phyloP scores from a whole-genome alignment of 106 monocot genomes.

The Dendrobium catenatum region DNA sequence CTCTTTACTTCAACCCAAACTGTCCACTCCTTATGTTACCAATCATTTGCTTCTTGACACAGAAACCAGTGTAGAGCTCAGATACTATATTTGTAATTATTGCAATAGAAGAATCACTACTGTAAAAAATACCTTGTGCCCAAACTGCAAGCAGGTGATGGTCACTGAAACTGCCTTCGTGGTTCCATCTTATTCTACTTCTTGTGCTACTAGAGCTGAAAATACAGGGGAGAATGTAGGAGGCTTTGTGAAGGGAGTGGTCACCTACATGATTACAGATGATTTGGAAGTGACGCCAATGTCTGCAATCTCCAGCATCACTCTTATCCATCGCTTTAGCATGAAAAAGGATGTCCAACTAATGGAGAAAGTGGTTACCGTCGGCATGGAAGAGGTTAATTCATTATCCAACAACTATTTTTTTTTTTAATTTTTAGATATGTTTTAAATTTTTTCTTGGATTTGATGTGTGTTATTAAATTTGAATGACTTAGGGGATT shows the following conservation, averaged over 20 bases:
- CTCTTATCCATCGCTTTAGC: conserved; percentile 20
- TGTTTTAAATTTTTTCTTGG: background rate
- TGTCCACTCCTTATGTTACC: background rate
- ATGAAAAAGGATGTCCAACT: conserved; percentile 19
- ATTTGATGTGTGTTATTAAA: background rate
- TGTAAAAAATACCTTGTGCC: background rate
- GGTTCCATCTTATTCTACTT: background rate
- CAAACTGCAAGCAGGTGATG: background rate
- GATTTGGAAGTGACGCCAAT: conserved; percentile 23
- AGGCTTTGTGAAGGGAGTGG: conserved; percentile 21
- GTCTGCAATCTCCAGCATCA: conserved; percentile 21
- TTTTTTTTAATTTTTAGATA: background rate
- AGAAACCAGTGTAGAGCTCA: too few relatives aligned
- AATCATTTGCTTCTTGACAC: background rate
- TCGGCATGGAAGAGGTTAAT: conserved; percentile 21
- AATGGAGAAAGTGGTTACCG: conserved; percentile 9
- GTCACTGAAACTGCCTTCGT: background rate
- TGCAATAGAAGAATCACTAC: background rate
- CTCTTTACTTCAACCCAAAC: background rate
- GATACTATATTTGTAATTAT: background rate
- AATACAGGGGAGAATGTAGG: background rate
- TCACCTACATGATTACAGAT: background rate
- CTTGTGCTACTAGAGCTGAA: background rate
- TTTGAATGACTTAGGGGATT: background rate
- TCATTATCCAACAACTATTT: background rate